These are phyloP conservation scores for Xylariaceae sp. DNA, from an alignment of 2,329 filamentous ascomycete species.

Conservation along the genomic window DNA sequence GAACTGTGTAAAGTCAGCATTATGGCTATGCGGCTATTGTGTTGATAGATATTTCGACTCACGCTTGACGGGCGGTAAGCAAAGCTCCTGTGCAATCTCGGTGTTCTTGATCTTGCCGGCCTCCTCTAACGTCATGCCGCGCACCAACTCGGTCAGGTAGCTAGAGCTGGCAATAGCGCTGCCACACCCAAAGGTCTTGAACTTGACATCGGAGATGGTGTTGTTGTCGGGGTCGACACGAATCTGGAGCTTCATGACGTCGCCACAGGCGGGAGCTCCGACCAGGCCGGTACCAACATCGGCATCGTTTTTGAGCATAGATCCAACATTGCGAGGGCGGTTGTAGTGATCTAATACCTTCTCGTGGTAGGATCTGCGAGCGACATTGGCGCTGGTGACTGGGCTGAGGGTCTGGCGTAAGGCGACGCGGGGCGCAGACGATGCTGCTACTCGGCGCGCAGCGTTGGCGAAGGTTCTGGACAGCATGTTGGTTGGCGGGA, in stretches of 20 bases:
- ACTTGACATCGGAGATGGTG: slow-evolving; percentile 75
- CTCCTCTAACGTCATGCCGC: slow-evolving; percentile 94
- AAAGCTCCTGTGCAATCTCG: slow-evolving; percentile 94
- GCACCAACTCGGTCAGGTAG: slow-evolving; percentile 90
- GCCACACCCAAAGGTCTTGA: slow-evolving; percentile 80
- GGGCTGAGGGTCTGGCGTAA: slow-evolving; percentile 40
- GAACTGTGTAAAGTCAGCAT: slow-evolving; percentile 48
- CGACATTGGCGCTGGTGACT: slow-evolving; percentile 36
- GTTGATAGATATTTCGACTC: slow-evolving; percentile 28
- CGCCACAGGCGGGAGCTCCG: slow-evolving; percentile 83
- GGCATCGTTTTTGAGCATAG: slow-evolving; percentile 65
- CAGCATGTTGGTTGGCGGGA: slow-evolving; percentile 36
- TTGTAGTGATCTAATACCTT: slow-evolving; percentile 79
- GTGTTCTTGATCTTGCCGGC: slow-evolving; percentile 92
- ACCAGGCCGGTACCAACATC: slow-evolving; percentile 77
- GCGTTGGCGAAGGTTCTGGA: slow-evolving; percentile 39
- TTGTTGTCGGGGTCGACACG: slow-evolving; percentile 70
- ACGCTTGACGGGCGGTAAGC: slow-evolving; percentile 74
- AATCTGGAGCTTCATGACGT: slow-evolving; percentile 93
- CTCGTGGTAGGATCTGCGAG: slow-evolving; percentile 49
- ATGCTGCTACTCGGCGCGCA: slow-evolving; percentile 41
- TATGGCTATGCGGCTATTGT: slow-evolving; percentile 15
- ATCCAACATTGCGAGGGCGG: slow-evolving; percentile 73
- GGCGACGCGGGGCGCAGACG: slow-evolving; percentile 36
- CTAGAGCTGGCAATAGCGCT: slow-evolving; percentile 90